Evolutionary conservation across 2,329 filamentous ascomycete genomes (phyloP).

Genomic region (Clathrospora elynae): DNA sequence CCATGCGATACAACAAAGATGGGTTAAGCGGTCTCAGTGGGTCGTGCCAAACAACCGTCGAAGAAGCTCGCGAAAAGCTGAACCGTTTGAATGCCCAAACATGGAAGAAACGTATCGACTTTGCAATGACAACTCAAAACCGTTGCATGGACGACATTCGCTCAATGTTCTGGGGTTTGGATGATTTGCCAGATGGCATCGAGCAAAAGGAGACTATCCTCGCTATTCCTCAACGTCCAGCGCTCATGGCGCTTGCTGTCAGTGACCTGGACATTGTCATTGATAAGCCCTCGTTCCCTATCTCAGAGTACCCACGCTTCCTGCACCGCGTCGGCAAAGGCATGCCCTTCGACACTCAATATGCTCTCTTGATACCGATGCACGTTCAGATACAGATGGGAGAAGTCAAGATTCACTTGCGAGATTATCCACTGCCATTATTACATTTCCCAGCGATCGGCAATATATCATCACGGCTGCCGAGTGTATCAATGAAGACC

Average conservation of each 20-base stretch:
- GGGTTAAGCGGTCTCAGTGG: slow-evolving; percentile 73
- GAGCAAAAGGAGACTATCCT: slow-evolving; percentile 85
- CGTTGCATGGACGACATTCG: slow-evolving; percentile 79
- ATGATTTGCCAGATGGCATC: slow-evolving; percentile 78
- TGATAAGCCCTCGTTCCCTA: slow-evolving; percentile 90
- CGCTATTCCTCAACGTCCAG: slow-evolving; percentile 81
- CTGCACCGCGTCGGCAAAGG: slow-evolving; percentile 92
- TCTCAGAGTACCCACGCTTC: slow-evolving; percentile 80
- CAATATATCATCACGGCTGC: slow-evolving; percentile 72
- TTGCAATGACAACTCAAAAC: slow-evolving; percentile 70
- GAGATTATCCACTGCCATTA: slow-evolving; percentile 92
- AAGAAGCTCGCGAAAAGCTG: slow-evolving; percentile 76
- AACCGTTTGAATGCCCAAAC: slow-evolving; percentile 82
- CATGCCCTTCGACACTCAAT: slow-evolving; percentile 89
- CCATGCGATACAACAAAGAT: slow-evolving; percentile 78
- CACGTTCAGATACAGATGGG: slow-evolving; percentile 87
- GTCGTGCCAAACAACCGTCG: slow-evolving; percentile 71
- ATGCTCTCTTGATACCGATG: slow-evolving; percentile 87
- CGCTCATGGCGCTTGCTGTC: slow-evolving; percentile 78
- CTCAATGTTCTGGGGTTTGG: slow-evolving; percentile 78
- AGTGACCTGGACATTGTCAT: slow-evolving; percentile 83
- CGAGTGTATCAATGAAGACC: slow-evolving; percentile 81
- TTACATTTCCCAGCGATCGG: slow-evolving; percentile 87
- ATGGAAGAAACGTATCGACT: slow-evolving; percentile 90
- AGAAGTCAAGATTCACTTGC: slow-evolving; percentile 81